Percentiles rank a stretch among this genome's conserved stretches.
phyloP scores from a whole-genome alignment of 2,329 filamentous ascomycete species.

The Exophiala phaeomuriformis region DNA sequence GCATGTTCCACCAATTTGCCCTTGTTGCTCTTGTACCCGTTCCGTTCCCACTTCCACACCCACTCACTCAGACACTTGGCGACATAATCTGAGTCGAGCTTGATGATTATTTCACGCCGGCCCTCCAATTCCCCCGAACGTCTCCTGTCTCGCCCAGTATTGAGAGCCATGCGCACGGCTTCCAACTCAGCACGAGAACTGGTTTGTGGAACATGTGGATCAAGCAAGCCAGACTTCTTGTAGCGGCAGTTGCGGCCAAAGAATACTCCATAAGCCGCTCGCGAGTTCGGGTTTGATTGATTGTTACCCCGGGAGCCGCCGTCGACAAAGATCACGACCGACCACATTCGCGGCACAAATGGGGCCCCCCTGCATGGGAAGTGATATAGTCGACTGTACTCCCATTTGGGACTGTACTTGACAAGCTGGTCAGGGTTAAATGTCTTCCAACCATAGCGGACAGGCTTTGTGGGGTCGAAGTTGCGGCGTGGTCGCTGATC shows the following conservation, averaged over 20 bases:
- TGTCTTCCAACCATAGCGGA: conserved; percentile 22
- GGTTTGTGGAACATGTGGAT: conserved; percentile 32
- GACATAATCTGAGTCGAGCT: conserved; percentile 50
- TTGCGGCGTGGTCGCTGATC: conserved; percentile 20
- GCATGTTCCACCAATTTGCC: conserved; percentile 41
- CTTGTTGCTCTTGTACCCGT: conserved; percentile 39
- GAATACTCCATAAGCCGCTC: conserved; percentile 20
- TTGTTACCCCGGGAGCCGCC: conserved; percentile 22
- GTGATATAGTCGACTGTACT: conserved; percentile 20
- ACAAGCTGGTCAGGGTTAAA: conserved; percentile 22
- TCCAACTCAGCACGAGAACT: conserved; percentile 52
- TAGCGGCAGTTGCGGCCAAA: conserved; percentile 21
- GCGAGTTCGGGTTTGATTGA: conserved; percentile 13
- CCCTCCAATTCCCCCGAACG: conserved; percentile 18
- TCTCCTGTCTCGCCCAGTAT: conserved; percentile 15
- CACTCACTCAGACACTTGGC: conserved; percentile 41
- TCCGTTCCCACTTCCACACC: conserved; percentile 39
- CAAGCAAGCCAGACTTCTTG: conserved; percentile 17
- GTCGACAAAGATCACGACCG: conserved; percentile 22
- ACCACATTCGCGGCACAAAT: conserved; percentile 22
- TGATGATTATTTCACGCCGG: conserved; percentile 44
- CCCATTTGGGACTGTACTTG: conserved; percentile 25
- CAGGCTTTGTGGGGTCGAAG: conserved; percentile 22
- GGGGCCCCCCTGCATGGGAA: conserved; percentile 19
- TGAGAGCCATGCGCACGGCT: conserved; percentile 46